These are phyloP conservation scores for Sisymbrium irio DNA, from an alignment of 345 rosid genomes.

Conservation along the genomic window DNA sequence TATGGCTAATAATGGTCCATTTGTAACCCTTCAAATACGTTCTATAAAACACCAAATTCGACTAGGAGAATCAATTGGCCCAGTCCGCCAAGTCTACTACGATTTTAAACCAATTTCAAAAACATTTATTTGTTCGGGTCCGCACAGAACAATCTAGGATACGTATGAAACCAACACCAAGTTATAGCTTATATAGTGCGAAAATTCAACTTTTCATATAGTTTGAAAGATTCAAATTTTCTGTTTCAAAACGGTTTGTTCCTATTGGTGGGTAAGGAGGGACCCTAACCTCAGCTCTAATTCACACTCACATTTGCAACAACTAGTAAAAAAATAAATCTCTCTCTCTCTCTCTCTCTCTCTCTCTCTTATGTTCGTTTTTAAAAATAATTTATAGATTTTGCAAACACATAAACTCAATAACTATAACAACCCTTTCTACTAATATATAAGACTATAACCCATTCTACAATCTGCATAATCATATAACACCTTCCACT, in stretches of 20 bases:
- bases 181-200: too few species aligned
- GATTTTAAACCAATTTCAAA: neutral
- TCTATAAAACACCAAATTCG: neutral
- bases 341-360: too few species aligned
- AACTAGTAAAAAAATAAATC: neutral
- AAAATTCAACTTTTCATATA: too few species aligned
- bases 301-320: neutral
- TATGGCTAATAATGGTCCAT: neutral
- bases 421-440: neutral
- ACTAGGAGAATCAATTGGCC: neutral
- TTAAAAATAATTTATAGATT: neutral
- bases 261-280: neutral
- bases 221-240: neutral
- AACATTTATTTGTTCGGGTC: neutral
- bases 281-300: neutral
- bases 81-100: conserved; percentile 6
- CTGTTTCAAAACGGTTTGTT: neutral
- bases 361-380: too few species aligned
- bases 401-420: neutral
- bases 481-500: neutral
- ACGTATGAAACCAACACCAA: too few species aligned
- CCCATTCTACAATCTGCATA: neutral
- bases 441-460: too few species aligned
- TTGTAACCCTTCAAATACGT: neutral
- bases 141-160: neutral